A percentile compares a stretch with the other conserved stretches of the same genome.
Evolutionary conservation across 257 asterid genomes (phyloP).

Genomic region (Rauvolfia tetraphylla): DNA sequence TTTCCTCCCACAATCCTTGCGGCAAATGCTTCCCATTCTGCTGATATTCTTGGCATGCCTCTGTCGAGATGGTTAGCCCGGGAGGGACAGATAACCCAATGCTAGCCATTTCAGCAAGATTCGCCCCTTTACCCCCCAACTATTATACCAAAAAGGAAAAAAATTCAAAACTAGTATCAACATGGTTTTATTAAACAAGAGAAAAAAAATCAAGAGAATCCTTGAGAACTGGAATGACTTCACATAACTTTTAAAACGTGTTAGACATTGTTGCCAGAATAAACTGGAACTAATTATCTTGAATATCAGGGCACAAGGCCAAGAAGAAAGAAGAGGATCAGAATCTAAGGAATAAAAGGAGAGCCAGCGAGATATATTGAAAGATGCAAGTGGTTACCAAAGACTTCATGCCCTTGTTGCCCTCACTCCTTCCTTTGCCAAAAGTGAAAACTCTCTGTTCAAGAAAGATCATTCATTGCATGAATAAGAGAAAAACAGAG

Average conservation of each 20-base stretch:
- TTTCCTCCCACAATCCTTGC: slow-evolving; percentile 77
- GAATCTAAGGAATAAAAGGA: not conserved
- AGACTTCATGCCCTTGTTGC: slow-evolving; percentile 92
- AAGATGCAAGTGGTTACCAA: slow-evolving; percentile 41
- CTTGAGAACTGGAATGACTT: not conserved
- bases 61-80: slow-evolving; percentile 92
- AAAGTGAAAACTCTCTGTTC: slow-evolving; percentile 74
- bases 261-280: not conserved
- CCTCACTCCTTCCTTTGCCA: slow-evolving; percentile 91
- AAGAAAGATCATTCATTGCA: slow-evolving; percentile 2
- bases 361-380: not conserved
- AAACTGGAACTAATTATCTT: not conserved
- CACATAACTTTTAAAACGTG: not conserved
- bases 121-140: slow-evolving; percentile 99
- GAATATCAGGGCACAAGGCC: not conserved
- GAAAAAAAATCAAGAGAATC: not conserved
- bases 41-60: slow-evolving; percentile 93
- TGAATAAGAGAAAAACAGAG: not conserved
- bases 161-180: not conserved
- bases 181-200: not conserved
- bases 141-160: slow-evolving; percentile 17
- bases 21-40: slow-evolving; percentile 63
- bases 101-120: slow-evolving; percentile 98
- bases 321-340: not conserved
- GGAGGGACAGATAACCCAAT: slow-evolving; percentile 95